Conservation (phyloP, 306 rosid species). For the Prunus mongolica region DNA sequence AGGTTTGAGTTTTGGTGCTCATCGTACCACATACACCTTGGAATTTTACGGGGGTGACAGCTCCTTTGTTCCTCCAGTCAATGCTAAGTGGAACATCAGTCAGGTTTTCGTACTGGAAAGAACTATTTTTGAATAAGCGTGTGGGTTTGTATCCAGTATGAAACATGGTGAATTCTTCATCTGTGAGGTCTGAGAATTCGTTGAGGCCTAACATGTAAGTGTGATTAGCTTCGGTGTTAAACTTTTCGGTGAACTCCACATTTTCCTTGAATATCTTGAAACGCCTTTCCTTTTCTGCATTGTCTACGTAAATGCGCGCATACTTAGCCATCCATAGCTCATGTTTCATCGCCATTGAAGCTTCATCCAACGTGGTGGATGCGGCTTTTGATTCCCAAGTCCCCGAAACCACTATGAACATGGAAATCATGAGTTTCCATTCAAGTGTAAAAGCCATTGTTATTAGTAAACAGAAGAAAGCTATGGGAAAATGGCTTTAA, state of each 20-base stretch:
- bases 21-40: too few species aligned
- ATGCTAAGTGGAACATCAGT: too few species aligned
- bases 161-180: constrained; percentile 17
- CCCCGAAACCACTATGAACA: constrained; percentile 5
- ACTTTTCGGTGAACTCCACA: constrained; percentile 17
- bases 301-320: constrained; percentile 19
- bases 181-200: constrained; percentile 21
- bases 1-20: too few species aligned
- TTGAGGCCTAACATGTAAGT: constrained; percentile 21
- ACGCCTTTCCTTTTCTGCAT: constrained; percentile 21
- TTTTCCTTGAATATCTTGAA: constrained; percentile 27
- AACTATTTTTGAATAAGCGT: too few species aligned
- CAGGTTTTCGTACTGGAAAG: too few species aligned
- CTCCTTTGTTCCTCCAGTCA: too few species aligned
- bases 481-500: not conserved
- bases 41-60: too few species aligned
- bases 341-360: not conserved
- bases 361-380: not conserved
- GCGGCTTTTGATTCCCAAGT: constrained; percentile 4
- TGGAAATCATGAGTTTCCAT: not conserved
- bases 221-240: constrained; percentile 15
- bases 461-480: not conserved
- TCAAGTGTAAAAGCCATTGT: not conserved
- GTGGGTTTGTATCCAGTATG: constrained; percentile 2
- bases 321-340: constrained; percentile 29